phyloP scores from a whole-genome alignment of 2,329 filamentous ascomycete species.

The Penicillium sp. region DNA sequence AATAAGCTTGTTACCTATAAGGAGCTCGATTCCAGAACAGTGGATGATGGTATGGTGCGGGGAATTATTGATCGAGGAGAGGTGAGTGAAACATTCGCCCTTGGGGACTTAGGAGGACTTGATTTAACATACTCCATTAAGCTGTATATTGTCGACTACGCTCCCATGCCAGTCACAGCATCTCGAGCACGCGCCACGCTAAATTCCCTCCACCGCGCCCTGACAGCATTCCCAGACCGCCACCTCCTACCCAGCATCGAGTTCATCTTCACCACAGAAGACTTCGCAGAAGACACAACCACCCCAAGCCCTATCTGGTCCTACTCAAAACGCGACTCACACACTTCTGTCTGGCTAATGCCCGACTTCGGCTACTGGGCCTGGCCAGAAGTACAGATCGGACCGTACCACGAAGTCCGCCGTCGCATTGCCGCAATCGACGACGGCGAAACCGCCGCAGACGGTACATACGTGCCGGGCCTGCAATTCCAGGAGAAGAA shows the following conservation, averaged over 20 bases:
- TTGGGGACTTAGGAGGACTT: too few relatives aligned
- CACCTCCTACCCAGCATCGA: slow-evolving; percentile 42
- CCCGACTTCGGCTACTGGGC: slow-evolving; percentile 49
- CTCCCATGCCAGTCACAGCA: slow-evolving; percentile 28
- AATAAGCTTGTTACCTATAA: slow-evolving; percentile 25
- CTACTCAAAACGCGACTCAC: slow-evolving; percentile 35
- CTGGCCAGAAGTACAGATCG: slow-evolving; percentile 43
- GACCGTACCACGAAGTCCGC: slow-evolving; percentile 39
- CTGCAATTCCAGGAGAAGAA: slow-evolving; percentile 33
- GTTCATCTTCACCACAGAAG: slow-evolving; percentile 43
- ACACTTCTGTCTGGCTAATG: slow-evolving; percentile 42
- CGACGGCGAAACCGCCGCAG: slow-evolving; percentile 19
- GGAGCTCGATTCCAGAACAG: slow-evolving; percentile 27
- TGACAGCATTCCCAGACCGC: slow-evolving; percentile 34
- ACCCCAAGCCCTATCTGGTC: slow-evolving; percentile 35
- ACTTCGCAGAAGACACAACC: slow-evolving; percentile 30
- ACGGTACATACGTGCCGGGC: slow-evolving; percentile 13
- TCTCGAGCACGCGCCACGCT: slow-evolving; percentile 38
- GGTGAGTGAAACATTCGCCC: slow-evolving; percentile 19
- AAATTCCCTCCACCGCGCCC: slow-evolving; percentile 42
- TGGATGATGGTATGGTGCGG: slow-evolving; percentile 32
- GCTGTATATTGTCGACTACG: slow-evolving; percentile 34
- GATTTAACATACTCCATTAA: slow-evolving; percentile 8
- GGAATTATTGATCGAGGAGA: slow-evolving; percentile 31
- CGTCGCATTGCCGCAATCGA: slow-evolving; percentile 33